A percentile compares a stretch with the other conserved stretches of the same genome.
These are phyloP conservation scores for Rhodamnia argentea DNA, from an alignment of 345 rosid genomes.

Conservation along the genomic window DNA sequence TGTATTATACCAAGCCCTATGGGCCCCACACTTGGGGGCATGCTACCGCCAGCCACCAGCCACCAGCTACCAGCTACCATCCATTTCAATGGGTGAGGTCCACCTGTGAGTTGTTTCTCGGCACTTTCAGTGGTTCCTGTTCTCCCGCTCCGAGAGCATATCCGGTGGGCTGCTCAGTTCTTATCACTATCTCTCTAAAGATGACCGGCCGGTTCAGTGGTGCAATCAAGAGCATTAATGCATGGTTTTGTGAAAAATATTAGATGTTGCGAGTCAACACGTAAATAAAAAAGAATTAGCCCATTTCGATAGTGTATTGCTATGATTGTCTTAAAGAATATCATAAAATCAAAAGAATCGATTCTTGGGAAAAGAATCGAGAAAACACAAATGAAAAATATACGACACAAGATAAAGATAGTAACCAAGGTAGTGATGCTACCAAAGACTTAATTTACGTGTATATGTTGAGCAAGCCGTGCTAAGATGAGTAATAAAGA, in stretches of 20 bases:
- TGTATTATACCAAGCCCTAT: background rate
- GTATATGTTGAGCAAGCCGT: background rate
- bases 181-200: no score
- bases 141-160: background rate
- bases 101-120: background rate
- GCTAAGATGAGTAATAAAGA: background rate
- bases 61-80: background rate
- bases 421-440: background rate
- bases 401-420: background rate
- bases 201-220: background rate
- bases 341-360: rapidly evolving
- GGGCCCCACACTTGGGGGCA: background rate
- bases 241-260: background rate
- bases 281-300: background rate
- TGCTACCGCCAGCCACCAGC: background rate
- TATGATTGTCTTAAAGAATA: rapidly evolving
- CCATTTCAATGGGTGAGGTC: background rate
- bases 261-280: background rate
- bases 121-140: background rate
- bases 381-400: background rate
- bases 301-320: background rate
- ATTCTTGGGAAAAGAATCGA: background rate
- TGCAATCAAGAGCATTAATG: background rate
- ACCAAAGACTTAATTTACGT: background rate
- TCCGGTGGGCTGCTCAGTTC: background rate